phyloP scores from a whole-genome alignment of 306 rosid genomes.

The Dryas octopetala region DNA sequence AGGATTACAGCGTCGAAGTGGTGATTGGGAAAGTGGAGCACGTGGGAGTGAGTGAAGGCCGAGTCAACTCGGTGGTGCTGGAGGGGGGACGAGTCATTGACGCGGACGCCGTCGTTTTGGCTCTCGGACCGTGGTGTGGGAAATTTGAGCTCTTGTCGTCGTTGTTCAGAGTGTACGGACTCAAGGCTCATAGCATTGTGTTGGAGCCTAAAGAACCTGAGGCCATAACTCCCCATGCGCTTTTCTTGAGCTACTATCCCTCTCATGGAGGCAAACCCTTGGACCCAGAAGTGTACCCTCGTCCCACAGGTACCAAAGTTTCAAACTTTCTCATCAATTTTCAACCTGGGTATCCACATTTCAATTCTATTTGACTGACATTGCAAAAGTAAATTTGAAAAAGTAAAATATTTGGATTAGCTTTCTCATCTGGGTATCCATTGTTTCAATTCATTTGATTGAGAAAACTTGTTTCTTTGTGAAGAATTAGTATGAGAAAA shows the following conservation, averaged over 20 bases:
- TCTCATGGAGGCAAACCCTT: conserved; percentile 48
- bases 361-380: neutral
- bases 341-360: neutral
- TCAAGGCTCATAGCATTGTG: conserved; percentile 82
- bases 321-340: conserved; percentile 3
- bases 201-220: conserved; percentile 59
- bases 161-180: conserved; percentile 56
- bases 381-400: neutral
- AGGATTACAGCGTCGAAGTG: conserved; percentile 56
- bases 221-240: conserved; percentile 71
- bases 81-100: conserved; percentile 59
- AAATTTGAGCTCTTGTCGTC: conserved; percentile 55
- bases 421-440: neutral
- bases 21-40: conserved; percentile 69
- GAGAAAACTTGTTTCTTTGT: too few relatives aligned
- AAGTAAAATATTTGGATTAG: neutral
- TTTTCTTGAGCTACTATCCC: conserved; percentile 52
- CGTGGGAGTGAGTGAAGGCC: conserved; percentile 42
- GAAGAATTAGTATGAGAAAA: too few relatives aligned
- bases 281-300: conserved; percentile 91
- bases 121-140: conserved; percentile 85
- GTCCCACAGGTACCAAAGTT: conserved; percentile 64
- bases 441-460: neutral
- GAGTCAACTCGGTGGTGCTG: conserved; percentile 53
- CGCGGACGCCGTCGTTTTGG: conserved; percentile 70